Percentiles rank a stretch among this genome's conserved stretches.
phyloP scores from a whole-genome alignment of 441 rosid genomes.

The Pelargonium myrrhifolium region DNA sequence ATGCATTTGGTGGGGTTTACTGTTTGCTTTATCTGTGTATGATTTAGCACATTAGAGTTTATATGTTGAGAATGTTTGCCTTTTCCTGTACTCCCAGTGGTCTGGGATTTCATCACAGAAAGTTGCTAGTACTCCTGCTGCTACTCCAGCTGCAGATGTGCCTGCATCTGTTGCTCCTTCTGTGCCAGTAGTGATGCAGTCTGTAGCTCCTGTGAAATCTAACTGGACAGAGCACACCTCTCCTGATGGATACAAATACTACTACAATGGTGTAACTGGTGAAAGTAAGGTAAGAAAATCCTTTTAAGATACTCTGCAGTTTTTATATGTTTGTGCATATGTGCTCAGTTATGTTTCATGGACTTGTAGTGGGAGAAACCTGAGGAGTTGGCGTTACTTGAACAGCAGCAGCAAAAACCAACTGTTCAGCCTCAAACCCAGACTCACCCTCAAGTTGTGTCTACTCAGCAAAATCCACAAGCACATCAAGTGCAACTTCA shows the following conservation, averaged over 20 bases:
- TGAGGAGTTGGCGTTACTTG: constrained; percentile 60
- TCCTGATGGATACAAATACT: constrained; percentile 95
- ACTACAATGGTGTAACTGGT: constrained; percentile 65
- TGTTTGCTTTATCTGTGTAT: neutral
- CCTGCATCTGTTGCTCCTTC: constrained; percentile 34
- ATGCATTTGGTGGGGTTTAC: neutral
- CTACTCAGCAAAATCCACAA: constrained; percentile 51
- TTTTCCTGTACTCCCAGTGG: constrained; percentile 46
- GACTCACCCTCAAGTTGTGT: constrained; percentile 37
- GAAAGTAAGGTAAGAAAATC: constrained; percentile 77
- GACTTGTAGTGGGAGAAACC: constrained; percentile 87
- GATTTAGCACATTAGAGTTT: neutral
- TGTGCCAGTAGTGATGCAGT: constrained; percentile 33
- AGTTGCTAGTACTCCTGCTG: constrained; percentile 33
- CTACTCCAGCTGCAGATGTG: constrained; percentile 40
- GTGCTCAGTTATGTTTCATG: constrained; percentile 6
- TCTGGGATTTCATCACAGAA: constrained; percentile 42
- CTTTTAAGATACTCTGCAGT: neutral
- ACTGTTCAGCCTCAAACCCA: constrained; percentile 47
- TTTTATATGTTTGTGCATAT: neutral
- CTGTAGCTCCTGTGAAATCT: constrained; percentile 50
- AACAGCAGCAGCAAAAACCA: constrained; percentile 49
- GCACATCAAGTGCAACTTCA: constrained; percentile 53
- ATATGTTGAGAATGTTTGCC: constrained; percentile 15
- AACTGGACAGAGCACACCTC: constrained; percentile 97